phyloP scores from a whole-genome alignment of 2,329 filamentous ascomycete genomes.

The Colletotrichum lini region DNA sequence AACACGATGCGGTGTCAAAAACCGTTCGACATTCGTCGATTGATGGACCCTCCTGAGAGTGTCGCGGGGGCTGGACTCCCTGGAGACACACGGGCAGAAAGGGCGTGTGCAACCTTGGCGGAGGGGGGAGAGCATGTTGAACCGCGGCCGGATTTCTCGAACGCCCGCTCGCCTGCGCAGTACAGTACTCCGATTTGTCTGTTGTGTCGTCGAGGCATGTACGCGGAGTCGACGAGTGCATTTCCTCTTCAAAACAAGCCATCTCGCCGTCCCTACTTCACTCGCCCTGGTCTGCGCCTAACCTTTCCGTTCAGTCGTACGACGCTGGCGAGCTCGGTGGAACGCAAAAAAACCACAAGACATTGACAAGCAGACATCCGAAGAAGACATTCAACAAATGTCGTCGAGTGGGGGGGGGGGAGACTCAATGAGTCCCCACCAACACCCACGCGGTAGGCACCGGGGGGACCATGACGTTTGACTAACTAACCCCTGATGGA shows the following conservation, averaged over 20 bases:
- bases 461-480: constrained; percentile 33
- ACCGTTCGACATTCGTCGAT: constrained; percentile 1
- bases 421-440: constrained; percentile 22
- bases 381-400: not conserved
- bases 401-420: constrained; percentile 14
- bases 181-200: constrained; percentile 42
- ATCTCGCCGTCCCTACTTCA: not conserved
- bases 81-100: not conserved
- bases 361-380: not conserved
- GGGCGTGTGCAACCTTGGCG: constrained; percentile 8
- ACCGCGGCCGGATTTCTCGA: constrained; percentile 32
- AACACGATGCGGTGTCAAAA: not conserved
- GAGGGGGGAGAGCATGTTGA: constrained; percentile 25
- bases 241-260: constrained; percentile 31
- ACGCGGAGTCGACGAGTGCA: constrained; percentile 27
- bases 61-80: not conserved
- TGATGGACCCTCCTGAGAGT: not conserved
- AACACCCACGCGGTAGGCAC: constrained; percentile 21
- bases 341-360: not conserved
- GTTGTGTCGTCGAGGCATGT: constrained; percentile 35
- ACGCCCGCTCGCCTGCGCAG: constrained; percentile 43
- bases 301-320: constrained; percentile 1
- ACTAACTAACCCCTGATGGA: constrained; percentile 21
- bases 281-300: constrained; percentile 1
- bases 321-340: not conserved